phyloP scores from a whole-genome alignment of 805 yeast genomes.

The Nakazawaea populi region DNA sequence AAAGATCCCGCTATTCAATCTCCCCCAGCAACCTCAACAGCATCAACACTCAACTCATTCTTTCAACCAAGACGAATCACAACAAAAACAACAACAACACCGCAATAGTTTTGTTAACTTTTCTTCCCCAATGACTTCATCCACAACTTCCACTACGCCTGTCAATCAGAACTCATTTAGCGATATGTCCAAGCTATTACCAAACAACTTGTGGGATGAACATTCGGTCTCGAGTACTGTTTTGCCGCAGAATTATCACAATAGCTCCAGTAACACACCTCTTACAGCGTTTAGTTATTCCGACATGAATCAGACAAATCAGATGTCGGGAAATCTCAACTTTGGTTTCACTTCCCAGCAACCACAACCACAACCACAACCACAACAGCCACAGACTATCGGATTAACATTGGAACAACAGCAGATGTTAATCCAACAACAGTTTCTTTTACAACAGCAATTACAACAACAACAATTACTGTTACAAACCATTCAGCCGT shows the following conservation, averaged over 20 bases:
- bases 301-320: not conserved
- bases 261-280: not conserved
- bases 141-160: slow-evolving; percentile 3
- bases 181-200: slow-evolving; percentile 10
- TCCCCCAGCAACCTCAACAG: not conserved
- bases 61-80: not conserved
- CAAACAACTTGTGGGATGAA: slow-evolving; percentile 9
- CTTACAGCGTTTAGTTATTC: slow-evolving; percentile 4
- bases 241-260: not conserved
- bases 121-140: not conserved
- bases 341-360: not conserved
- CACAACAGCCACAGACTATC: not conserved
- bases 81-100: not conserved
- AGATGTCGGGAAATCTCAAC: not conserved
- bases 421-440: slow-evolving; percentile 11
- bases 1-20: not conserved
- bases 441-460: slow-evolving; percentile 10
- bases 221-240: not conserved
- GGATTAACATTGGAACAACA: slow-evolving; percentile 10
- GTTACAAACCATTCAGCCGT: slow-evolving; percentile 7
- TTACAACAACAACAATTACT: slow-evolving; percentile 10
- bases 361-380: not conserved
- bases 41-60: not conserved
- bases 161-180: not conserved
- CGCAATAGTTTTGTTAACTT: not conserved